These are phyloP conservation scores for Arthroderma sp. DNA, from an alignment of 2,329 filamentous ascomycete species.

Conservation along the genomic window DNA sequence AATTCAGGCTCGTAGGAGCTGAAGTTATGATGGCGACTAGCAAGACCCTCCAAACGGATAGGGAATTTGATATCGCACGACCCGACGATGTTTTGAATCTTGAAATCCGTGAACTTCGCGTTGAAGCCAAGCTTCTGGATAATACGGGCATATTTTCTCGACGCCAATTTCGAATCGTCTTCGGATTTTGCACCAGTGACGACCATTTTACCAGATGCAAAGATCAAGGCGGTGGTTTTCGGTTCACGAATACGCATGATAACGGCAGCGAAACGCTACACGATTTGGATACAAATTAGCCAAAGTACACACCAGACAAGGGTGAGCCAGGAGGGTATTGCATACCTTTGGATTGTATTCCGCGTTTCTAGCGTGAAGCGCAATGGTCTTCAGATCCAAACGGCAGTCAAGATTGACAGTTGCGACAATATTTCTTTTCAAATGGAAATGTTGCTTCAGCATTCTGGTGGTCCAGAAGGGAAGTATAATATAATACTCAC, in stretches of 20 bases:
- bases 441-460: constrained; percentile 30
- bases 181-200: constrained; percentile 97
- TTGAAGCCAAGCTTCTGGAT: constrained; percentile 99
- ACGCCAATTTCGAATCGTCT: constrained; percentile 93
- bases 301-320: neutral
- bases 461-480: constrained; percentile 34
- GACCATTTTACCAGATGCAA: constrained; percentile 98
- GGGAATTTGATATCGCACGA: constrained; percentile 99
- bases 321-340: constrained; percentile 5
- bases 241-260: constrained; percentile 99
- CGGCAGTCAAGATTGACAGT: constrained; percentile 97
- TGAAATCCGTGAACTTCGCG: constrained; percentile 98
- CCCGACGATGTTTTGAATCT: constrained; percentile 99
- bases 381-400: constrained; percentile 96
- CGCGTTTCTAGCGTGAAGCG: constrained; percentile 91
- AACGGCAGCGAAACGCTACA: constrained; percentile 90
- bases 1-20: constrained; percentile 96
- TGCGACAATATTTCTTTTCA: constrained; percentile 92
- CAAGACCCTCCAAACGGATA: constrained; percentile 88
- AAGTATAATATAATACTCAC: constrained; percentile 58
- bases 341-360: constrained; percentile 97
- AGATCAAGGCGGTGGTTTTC: constrained; percentile 96
- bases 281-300: neutral
- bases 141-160: constrained; percentile 94
- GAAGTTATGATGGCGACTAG: constrained; percentile 97